Evolutionary conservation across 108 stramenopile species (phyloP).

Genomic region (Cyclostephanos invisitatus): DNA sequence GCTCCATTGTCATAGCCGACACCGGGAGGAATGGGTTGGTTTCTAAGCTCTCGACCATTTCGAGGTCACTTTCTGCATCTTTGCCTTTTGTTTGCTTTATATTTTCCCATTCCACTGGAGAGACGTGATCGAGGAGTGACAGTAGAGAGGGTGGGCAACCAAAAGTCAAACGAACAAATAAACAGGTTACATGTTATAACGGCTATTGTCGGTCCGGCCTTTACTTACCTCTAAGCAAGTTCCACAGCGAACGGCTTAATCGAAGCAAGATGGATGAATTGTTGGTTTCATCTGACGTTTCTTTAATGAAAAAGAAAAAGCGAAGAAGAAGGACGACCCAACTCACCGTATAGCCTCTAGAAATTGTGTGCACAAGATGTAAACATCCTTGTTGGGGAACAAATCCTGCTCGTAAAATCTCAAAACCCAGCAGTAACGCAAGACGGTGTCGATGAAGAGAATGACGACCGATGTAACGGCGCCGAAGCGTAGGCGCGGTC

Average conservation of each 20-base stretch:
- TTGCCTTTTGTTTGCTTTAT: conserved; percentile 69
- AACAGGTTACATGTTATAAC: too few species aligned
- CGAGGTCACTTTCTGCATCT: conserved; percentile 22
- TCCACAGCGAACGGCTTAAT: conserved; percentile 75
- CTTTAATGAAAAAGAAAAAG: background rate
- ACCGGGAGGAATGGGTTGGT: conserved; percentile 35
- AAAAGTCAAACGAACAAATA: too few species aligned
- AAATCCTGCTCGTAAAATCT: conserved; percentile 56
- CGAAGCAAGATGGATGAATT: conserved; percentile 7
- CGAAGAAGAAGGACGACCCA: background rate
- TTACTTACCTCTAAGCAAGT: conserved; percentile 57
- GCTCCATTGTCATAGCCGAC: conserved; percentile 23
- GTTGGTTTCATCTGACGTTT: too few species aligned
- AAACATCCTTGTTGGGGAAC: conserved; percentile 68
- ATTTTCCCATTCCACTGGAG: conserved; percentile 82
- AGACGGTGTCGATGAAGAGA: conserved; percentile 59
- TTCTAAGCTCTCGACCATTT: conserved; percentile 26
- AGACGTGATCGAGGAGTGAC: too few species aligned
- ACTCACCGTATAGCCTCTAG: conserved; percentile 59
- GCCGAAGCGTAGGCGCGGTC: conserved; percentile 78
- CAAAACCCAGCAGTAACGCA: conserved; percentile 76
- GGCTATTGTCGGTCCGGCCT: too few species aligned
- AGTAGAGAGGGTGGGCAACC: too few species aligned
- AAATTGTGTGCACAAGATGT: conserved; percentile 80
- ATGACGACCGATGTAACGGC: conserved; percentile 59